Conservation (phyloP, 345 rosid genomes). For the Viola odorata region DNA sequence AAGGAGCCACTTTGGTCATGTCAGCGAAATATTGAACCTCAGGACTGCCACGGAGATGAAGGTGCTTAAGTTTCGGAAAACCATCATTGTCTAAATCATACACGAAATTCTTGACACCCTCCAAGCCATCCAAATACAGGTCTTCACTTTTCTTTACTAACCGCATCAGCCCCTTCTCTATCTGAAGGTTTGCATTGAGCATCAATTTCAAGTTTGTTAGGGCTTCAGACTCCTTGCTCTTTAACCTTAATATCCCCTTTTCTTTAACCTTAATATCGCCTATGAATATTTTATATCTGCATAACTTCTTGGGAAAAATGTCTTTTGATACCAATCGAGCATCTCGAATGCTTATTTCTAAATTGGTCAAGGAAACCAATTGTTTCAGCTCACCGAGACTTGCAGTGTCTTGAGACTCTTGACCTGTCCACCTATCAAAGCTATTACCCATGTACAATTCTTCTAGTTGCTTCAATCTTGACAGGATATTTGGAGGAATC, state of each 20-base stretch:
- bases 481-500: conserved; percentile 27
- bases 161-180: not conserved
- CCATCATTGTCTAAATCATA: not conserved
- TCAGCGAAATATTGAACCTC: conserved; percentile 6
- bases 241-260: too few relatives aligned
- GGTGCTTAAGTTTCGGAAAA: conserved; percentile 8
- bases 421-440: conserved; percentile 26
- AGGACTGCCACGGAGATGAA: not conserved
- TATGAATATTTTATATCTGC: conserved; percentile 12
- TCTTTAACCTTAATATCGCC: conserved; percentile 14
- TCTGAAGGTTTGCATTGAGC: not conserved
- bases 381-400: conserved; percentile 17
- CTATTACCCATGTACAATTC: conserved; percentile 20
- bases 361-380: conserved; percentile 10
- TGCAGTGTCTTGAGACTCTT: conserved; percentile 1
- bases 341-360: conserved; percentile 13
- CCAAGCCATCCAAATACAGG: not conserved
- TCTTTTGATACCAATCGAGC: not conserved
- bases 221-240: not conserved
- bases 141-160: not conserved
- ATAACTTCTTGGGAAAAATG: not conserved
- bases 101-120: not conserved
- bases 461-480: conserved; percentile 24
- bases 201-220: conserved; percentile 11
- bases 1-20: not conserved